Conservation (phyloP, 352 stramenopile genomes). For the Phytopythium mirpurense region DNA sequence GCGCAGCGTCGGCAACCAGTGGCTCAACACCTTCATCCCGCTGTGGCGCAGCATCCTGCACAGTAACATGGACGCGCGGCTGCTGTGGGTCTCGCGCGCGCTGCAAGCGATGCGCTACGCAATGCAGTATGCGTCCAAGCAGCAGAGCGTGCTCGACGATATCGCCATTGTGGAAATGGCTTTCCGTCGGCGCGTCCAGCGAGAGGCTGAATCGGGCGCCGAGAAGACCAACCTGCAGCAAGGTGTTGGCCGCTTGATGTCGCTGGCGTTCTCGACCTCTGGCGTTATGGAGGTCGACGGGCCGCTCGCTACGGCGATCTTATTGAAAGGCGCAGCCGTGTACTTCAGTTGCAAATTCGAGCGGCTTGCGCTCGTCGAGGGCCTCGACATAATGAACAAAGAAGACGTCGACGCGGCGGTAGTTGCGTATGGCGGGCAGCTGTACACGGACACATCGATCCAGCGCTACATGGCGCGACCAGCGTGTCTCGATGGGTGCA, state of each 20-base stretch:
- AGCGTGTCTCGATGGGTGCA: constrained; percentile 8
- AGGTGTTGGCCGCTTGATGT: constrained; percentile 15
- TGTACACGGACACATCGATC: constrained; percentile 16
- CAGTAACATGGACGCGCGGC: no score
- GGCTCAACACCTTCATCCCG: no score
- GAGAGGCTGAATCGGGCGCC: background rate
- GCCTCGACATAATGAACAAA: constrained; percentile 12
- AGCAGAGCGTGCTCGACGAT: no score
- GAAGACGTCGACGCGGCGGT: constrained; percentile 12
- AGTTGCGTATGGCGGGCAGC: background rate
- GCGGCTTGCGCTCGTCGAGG: constrained; percentile 12
- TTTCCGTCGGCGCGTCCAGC: constrained; percentile 6
- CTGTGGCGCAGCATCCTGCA: no score
- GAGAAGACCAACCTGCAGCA: constrained; percentile 6
- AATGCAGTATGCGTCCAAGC: no score
- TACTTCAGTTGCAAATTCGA: constrained; percentile 19
- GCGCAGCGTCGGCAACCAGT: no score
- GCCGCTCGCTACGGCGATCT: constrained; percentile 14
- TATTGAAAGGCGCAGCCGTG: constrained; percentile 10
- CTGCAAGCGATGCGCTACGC: no score
- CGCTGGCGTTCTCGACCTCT: constrained; percentile 13
- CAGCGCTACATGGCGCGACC: constrained; percentile 8
- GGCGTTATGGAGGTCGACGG: constrained; percentile 21
- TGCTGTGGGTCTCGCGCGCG: no score
- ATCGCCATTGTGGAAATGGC: no score